Conservation (phyloP, 2,329 filamentous ascomycete species). For the Microascus cirrosus region DNA sequence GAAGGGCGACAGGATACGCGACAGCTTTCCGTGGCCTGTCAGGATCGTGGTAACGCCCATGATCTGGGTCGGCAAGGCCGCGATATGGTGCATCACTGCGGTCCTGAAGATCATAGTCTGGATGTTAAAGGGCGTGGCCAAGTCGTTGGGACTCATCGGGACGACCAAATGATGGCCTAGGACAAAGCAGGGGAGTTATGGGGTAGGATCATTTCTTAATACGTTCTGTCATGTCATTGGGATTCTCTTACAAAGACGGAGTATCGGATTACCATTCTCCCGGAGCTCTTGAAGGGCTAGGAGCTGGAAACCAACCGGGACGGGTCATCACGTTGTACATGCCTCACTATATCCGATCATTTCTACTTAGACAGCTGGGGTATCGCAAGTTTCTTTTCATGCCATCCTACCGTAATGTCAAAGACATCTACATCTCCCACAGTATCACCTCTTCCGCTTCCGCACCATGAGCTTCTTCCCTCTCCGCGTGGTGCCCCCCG, state of each 20-base stretch:
- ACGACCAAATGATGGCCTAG: conserved; percentile 1
- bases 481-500: conserved; percentile 45
- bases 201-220: background rate
- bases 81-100: conserved; percentile 47
- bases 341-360: background rate
- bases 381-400: background rate
- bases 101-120: conserved; percentile 40
- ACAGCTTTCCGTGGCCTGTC: conserved; percentile 38
- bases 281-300: background rate
- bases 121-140: conserved; percentile 38
- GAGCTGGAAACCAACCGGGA: background rate
- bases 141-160: conserved; percentile 27
- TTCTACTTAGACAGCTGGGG: background rate
- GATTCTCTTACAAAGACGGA: background rate
- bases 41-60: conserved; percentile 38
- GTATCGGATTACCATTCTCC: background rate
- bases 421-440: background rate
- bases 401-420: background rate
- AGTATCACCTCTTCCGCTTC: conserved; percentile 44
- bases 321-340: background rate
- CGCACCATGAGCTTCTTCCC: conserved; percentile 53
- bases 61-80: conserved; percentile 42
- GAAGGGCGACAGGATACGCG: conserved; percentile 16
- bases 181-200: background rate
- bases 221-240: background rate